phyloP scores from a whole-genome alignment of 257 asterid species.

The Orobanche coerulescens region DNA sequence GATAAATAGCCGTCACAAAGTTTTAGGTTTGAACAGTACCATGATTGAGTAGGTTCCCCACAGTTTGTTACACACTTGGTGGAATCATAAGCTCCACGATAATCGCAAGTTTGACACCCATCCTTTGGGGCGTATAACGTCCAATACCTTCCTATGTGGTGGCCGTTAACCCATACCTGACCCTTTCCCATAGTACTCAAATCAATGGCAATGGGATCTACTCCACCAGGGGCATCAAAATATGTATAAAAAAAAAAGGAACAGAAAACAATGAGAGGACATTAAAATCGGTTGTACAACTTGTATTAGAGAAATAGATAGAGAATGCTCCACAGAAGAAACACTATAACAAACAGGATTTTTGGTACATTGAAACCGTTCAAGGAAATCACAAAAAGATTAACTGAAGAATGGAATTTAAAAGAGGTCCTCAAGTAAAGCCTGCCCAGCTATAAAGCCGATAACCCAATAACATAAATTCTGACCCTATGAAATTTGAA shows the following conservation, averaged over 20 bases:
- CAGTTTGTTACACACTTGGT: conserved; percentile 70
- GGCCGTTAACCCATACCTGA: conserved; percentile 89
- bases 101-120: conserved; percentile 74
- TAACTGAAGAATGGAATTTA: no score
- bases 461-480: no score
- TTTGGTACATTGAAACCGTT: no score
- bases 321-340: no score
- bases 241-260: conserved; percentile 30
- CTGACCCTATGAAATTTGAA: conserved; percentile 1
- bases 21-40: conserved; percentile 39
- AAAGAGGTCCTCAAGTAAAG: no score
- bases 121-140: conserved; percentile 54
- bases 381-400: no score
- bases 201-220: conserved; percentile 69
- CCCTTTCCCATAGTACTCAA: conserved; percentile 85
- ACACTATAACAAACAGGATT: no score
- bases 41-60: conserved; percentile 80
- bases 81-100: conserved; percentile 70
- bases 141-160: conserved; percentile 92
- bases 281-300: no score
- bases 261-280: background rate
- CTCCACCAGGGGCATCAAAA: conserved; percentile 62
- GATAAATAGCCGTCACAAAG: background rate
- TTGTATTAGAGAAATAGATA: no score
- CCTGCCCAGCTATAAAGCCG: no score